Evolutionary conservation across 495 filamentous ascomycete genomes (phyloP).

Genomic region (Cetradonia linearis): DNA sequence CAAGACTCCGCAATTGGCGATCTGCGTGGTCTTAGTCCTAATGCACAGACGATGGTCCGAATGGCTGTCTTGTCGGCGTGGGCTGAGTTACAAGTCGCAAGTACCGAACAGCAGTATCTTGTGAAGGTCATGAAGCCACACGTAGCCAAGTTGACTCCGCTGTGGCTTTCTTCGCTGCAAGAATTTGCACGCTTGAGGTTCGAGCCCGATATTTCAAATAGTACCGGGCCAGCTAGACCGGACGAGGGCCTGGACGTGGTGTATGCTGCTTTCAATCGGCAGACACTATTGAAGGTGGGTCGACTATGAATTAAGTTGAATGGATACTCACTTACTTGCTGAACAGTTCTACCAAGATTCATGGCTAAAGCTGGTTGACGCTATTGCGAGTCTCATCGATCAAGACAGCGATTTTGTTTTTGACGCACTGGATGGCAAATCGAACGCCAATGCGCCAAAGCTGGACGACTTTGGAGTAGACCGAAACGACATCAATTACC

Average conservation of each 20-base stretch:
- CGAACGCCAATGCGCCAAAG: slow-evolving; percentile 27
- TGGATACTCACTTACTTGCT: neutral
- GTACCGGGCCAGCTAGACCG: slow-evolving; percentile 53
- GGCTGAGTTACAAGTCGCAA: slow-evolving; percentile 97
- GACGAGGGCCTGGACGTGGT: slow-evolving; percentile 78
- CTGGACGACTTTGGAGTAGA: slow-evolving; percentile 30
- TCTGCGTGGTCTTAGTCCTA: slow-evolving; percentile 83
- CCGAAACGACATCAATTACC: slow-evolving; percentile 76
- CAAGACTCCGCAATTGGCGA: slow-evolving; percentile 84
- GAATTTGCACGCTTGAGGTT: slow-evolving; percentile 92
- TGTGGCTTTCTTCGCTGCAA: slow-evolving; percentile 87
- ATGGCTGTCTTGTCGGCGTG: slow-evolving; percentile 95
- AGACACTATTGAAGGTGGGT: slow-evolving; percentile 68
- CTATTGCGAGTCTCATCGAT: slow-evolving; percentile 93
- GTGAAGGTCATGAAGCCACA: slow-evolving; percentile 83
- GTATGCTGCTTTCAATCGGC: slow-evolving; percentile 86
- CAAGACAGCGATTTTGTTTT: slow-evolving; percentile 97
- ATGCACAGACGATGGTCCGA: slow-evolving; percentile 96
- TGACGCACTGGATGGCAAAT: slow-evolving; percentile 84
- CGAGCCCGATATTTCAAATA: slow-evolving; percentile 92
- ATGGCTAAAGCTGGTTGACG: slow-evolving; percentile 93
- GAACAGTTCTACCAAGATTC: slow-evolving; percentile 86
- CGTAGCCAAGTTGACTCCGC: slow-evolving; percentile 73
- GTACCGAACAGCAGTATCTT: slow-evolving; percentile 83
- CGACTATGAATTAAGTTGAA: neutral